phyloP scores from a whole-genome alignment of 2,329 filamentous ascomycete genomes.

The Coleophoma eucalyptorum region DNA sequence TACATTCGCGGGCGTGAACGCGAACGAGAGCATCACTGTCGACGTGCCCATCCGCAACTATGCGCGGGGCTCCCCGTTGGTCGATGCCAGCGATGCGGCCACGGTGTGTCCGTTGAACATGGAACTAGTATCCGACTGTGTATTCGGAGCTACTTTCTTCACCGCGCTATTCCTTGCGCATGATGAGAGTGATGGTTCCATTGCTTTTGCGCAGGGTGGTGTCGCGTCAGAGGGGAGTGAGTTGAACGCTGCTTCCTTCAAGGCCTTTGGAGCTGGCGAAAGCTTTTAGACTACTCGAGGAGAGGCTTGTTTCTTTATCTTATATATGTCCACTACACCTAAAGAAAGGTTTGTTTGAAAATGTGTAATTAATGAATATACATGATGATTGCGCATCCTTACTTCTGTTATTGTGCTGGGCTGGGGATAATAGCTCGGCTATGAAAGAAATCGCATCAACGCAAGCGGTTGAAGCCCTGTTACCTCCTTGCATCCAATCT shows the following conservation, averaged over 20 bases:
- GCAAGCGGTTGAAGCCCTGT: too few relatives aligned
- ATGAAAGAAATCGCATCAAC: too few relatives aligned
- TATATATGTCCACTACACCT: too few relatives aligned
- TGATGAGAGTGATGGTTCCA: slow-evolving; percentile 25
- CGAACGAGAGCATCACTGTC: slow-evolving; percentile 20
- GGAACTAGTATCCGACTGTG: slow-evolving; percentile 20
- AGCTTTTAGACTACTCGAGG: background rate
- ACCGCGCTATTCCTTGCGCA: slow-evolving; percentile 27
- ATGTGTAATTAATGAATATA: too few relatives aligned
- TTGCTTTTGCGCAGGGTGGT: slow-evolving; percentile 30
- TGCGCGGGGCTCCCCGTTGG: slow-evolving; percentile 17
- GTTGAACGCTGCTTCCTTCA: slow-evolving; percentile 1
- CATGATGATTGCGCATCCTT: too few relatives aligned
- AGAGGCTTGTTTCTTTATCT: too few relatives aligned
- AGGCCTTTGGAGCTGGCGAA: slow-evolving; percentile 5
- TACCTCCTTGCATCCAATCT: too few relatives aligned
- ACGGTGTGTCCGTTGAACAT: slow-evolving; percentile 25
- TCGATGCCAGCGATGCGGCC: slow-evolving; percentile 6
- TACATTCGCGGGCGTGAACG: slow-evolving; percentile 19
- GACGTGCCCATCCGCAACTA: slow-evolving; percentile 28
- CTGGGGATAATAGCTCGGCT: too few relatives aligned
- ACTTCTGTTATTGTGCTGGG: too few relatives aligned
- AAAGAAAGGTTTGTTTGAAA: too few relatives aligned
- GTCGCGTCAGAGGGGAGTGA: slow-evolving; percentile 20
- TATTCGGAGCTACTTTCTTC: slow-evolving; percentile 28